A percentile compares a stretch with the other conserved stretches of the same genome.
phyloP scores from a whole-genome alignment of 1,139 yeast genomes.

The Nakaseomyces delphensis region DNA sequence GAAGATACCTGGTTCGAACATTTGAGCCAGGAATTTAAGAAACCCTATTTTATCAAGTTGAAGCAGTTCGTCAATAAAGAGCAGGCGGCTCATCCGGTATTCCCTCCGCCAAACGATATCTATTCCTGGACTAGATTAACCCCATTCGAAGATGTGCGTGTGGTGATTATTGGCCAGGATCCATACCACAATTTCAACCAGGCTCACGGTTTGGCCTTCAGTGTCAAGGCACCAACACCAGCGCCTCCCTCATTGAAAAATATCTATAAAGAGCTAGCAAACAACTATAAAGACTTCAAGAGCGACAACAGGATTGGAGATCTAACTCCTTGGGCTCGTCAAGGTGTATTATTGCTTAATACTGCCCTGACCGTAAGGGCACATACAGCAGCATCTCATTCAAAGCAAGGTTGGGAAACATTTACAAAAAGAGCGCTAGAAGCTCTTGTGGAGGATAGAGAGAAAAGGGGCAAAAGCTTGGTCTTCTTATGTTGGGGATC shows the following conservation, averaged over 20 bases:
- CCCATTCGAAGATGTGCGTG: conserved; percentile 65
- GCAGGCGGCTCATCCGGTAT: conserved; percentile 35
- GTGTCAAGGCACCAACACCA: conserved; percentile 72
- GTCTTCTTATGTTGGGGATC: conserved; percentile 91
- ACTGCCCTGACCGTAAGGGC: conserved; percentile 89
- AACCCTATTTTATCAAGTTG: conserved; percentile 74
- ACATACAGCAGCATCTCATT: conserved; percentile 88
- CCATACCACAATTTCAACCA: conserved; percentile 90
- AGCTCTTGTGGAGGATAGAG: conserved; percentile 37
- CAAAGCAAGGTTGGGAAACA: conserved; percentile 86
- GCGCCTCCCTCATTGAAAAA: conserved; percentile 89
- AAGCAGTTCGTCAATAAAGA: conserved; percentile 35
- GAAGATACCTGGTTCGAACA: conserved; percentile 72
- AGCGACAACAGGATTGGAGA: conserved; percentile 47
- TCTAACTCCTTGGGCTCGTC: conserved; percentile 73
- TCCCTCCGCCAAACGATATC: conserved; percentile 71
- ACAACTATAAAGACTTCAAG: conserved; percentile 59
- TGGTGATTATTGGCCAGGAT: conserved; percentile 87
- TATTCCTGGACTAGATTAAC: conserved; percentile 91
- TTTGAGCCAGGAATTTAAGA: conserved; percentile 63
- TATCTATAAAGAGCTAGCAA: conserved; percentile 70
- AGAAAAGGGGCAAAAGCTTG: conserved; percentile 41
- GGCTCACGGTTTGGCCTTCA: conserved; percentile 95
- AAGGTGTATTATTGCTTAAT: conserved; percentile 83
- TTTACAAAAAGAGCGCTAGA: conserved; percentile 70